A percentile compares a stretch with the other conserved stretches of the same genome.
These are phyloP conservation scores for Hysterium pulicare DNA, from an alignment of 2,329 filamentous ascomycete species.

Conservation along the genomic window DNA sequence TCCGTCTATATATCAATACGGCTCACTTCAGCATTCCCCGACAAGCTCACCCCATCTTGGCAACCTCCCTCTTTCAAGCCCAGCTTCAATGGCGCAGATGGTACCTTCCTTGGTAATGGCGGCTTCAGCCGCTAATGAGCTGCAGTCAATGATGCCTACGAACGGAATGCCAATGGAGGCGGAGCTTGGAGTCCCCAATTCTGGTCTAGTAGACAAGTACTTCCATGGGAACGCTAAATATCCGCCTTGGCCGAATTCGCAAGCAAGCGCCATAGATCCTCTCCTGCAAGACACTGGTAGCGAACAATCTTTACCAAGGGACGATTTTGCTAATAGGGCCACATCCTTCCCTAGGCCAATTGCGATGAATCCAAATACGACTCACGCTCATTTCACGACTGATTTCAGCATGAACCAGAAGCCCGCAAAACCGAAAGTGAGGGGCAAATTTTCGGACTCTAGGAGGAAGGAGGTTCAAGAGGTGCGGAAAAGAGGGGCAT, in stretches of 20 bases:
- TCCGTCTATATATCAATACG: conserved; percentile 38
- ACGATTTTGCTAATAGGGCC: conserved; percentile 20
- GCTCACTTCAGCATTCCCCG: conserved; percentile 34
- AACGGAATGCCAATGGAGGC: conserved; percentile 34
- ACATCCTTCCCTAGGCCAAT: conserved; percentile 33
- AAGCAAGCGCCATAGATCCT: conserved; percentile 29
- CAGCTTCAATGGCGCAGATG: conserved; percentile 31
- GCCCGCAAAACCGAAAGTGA: conserved; percentile 45
- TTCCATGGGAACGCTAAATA: conserved; percentile 28
- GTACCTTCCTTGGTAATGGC: conserved; percentile 38
- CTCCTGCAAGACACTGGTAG: conserved; percentile 32
- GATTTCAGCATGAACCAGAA: conserved; percentile 40
- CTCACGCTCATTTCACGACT: conserved; percentile 36
- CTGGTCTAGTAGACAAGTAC: conserved; percentile 32
- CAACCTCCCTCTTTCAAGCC: conserved; percentile 24
- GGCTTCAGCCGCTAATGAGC: conserved; percentile 38
- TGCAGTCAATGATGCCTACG: conserved; percentile 30
- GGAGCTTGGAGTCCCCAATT: conserved; percentile 27
- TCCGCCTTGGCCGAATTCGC: conserved; percentile 29
- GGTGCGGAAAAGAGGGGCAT: conserved; percentile 59
- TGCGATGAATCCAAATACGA: conserved; percentile 33
- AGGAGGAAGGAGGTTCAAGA: conserved; percentile 58
- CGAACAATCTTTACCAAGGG: conserved; percentile 21
- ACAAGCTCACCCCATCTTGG: conserved; percentile 33
- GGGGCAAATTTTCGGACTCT: conserved; percentile 55